Conservation (phyloP, 129 eudicot species). For the Tagetes erecta region DNA sequence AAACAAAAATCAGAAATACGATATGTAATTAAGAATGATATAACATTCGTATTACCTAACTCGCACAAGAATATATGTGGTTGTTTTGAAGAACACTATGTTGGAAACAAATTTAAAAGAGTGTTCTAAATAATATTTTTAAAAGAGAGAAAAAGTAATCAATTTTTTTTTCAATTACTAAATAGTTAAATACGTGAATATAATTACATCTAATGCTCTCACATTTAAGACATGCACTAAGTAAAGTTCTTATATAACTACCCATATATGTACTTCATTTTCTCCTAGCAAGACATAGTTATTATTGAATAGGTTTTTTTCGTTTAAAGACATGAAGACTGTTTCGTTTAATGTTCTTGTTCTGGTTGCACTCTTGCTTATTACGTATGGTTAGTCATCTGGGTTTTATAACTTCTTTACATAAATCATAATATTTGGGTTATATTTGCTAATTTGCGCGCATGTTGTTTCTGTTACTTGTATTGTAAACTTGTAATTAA, state of each 20-base stretch:
- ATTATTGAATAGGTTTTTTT: background rate
- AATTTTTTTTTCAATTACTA: too few relatives aligned
- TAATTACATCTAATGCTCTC: background rate
- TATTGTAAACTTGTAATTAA: too few relatives aligned
- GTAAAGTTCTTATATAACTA: background rate
- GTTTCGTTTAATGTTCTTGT: constrained; percentile 1
- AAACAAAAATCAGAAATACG: too few relatives aligned
- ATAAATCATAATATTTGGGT: background rate
- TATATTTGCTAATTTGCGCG: background rate
- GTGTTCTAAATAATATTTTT: too few relatives aligned
- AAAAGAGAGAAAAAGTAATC: too few relatives aligned
- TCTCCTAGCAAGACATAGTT: background rate
- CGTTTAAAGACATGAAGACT: background rate
- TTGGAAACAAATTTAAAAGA: too few relatives aligned
- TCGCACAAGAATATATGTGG: too few relatives aligned
- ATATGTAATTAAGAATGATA: too few relatives aligned
- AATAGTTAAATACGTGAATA: background rate
- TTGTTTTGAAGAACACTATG: too few relatives aligned
- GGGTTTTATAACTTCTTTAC: background rate
- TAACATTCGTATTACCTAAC: too few relatives aligned
- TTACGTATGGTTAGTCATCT: background rate
- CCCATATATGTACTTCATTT: background rate
- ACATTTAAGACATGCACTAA: background rate
- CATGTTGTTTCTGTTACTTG: too few relatives aligned
- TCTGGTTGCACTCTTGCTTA: constrained; percentile 1